phyloP scores from a whole-genome alignment of 306 rosid species.

The Fagus crenata region DNA sequence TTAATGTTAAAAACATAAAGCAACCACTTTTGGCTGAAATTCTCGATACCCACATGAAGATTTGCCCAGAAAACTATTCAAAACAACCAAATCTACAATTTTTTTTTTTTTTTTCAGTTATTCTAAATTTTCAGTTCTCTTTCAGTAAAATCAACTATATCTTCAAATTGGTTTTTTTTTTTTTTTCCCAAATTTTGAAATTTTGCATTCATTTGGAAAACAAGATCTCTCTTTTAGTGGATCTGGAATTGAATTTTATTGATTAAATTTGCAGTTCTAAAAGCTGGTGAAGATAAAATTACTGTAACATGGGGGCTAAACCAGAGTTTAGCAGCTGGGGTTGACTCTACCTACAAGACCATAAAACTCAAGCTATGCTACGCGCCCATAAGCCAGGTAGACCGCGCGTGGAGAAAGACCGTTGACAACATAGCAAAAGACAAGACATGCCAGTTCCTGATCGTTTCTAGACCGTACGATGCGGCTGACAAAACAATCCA shows the following conservation, averaged over 20 bases:
- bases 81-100: neutral
- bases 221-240: neutral
- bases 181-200: too few relatives aligned
- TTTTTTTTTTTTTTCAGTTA: neutral
- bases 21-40: neutral
- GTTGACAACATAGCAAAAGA: constrained; percentile 56
- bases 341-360: constrained; percentile 64
- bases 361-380: constrained; percentile 69
- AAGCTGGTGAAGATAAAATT: constrained; percentile 63
- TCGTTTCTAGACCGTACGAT: constrained; percentile 52
- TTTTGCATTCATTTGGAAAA: too few relatives aligned
- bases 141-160: too few relatives aligned
- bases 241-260: neutral
- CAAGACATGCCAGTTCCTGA: constrained; percentile 70
- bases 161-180: too few relatives aligned
- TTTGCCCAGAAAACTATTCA: neutral
- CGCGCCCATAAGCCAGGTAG: constrained; percentile 76
- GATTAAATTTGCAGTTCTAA: constrained; percentile 51
- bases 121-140: too few relatives aligned
- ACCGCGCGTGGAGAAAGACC: constrained; percentile 91
- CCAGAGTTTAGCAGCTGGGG: constrained; percentile 46
- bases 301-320: constrained; percentile 63
- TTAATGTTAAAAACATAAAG: too few relatives aligned
- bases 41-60: neutral
- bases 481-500: constrained; percentile 48